Conservation (phyloP, 257 asterid species). For the Prunella vulgaris region DNA sequence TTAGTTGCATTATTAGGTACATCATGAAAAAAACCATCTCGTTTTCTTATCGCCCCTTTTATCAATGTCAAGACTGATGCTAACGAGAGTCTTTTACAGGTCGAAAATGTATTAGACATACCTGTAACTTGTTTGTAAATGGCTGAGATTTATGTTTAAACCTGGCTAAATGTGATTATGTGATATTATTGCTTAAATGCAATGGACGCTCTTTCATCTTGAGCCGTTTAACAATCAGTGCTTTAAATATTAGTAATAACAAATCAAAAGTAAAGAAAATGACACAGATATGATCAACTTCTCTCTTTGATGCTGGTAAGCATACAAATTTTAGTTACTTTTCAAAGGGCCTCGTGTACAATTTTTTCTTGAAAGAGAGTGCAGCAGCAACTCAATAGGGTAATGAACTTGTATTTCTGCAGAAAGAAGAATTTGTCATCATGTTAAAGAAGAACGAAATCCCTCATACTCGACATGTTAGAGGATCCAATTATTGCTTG, state of each 20-base stretch:
- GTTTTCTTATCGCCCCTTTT: too few relatives aligned
- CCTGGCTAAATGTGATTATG: neutral
- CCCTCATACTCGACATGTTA: constrained; percentile 84
- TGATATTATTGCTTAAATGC: neutral
- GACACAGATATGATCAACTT: neutral
- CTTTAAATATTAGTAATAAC: too few relatives aligned
- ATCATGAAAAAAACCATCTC: too few relatives aligned
- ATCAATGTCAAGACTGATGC: neutral
- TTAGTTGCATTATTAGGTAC: neutral
- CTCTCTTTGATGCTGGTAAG: too few relatives aligned
- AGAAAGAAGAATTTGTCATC: constrained; percentile 75
- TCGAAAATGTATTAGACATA: too few relatives aligned
- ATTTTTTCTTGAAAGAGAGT: too few relatives aligned
- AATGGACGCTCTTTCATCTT: too few relatives aligned
- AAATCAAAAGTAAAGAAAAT: neutral
- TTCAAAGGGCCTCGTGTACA: neutral
- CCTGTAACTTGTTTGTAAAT: neutral
- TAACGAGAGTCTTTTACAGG: too few relatives aligned
- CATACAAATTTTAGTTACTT: neutral
- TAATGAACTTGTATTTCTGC: constrained; percentile 17
- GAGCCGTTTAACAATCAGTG: too few relatives aligned
- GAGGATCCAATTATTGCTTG: constrained; percentile 90
- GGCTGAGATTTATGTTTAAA: neutral
- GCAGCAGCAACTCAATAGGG: neutral
- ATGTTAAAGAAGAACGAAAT: constrained; percentile 55